A percentile compares a stretch with the other conserved stretches of the same genome.
phyloP scores from a whole-genome alignment of 192 early-diverging fungal genomes.

The Coemansia sp. region DNA sequence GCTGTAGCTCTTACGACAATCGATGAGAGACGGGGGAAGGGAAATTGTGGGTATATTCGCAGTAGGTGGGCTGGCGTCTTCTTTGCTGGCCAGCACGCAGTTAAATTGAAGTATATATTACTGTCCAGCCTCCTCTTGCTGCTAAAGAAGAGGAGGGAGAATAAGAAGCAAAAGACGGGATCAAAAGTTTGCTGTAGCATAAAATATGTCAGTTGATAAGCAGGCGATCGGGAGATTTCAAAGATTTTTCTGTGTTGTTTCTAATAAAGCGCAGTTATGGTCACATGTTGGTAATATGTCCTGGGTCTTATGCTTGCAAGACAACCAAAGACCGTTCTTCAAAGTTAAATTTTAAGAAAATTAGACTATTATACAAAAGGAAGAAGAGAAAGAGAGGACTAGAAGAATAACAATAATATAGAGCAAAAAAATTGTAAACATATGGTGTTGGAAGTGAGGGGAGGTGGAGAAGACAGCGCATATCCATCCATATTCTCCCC shows the following conservation, averaged over 20 bases:
- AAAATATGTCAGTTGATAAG: background rate
- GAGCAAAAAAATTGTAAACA: background rate
- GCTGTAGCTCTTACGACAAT: background rate
- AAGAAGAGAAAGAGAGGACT: background rate
- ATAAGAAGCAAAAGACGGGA: background rate
- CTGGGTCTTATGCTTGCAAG: background rate
- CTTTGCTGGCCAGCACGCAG: background rate
- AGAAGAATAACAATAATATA: background rate
- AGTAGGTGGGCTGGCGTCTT: background rate
- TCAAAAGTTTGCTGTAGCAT: background rate
- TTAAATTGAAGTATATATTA: background rate
- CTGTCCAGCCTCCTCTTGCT: background rate
- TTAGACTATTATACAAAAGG: background rate
- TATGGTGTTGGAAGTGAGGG: background rate
- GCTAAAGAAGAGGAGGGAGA: background rate
- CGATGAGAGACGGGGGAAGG: background rate
- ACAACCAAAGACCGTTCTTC: background rate
- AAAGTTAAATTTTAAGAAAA: background rate
- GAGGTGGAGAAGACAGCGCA: no score
- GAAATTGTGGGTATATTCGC: background rate
- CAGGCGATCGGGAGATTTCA: no score
- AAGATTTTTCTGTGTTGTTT: background rate
- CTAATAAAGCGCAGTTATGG: conserved; percentile 4
- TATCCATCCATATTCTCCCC: no score
- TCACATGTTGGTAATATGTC: background rate